Evolutionary conservation across 164 flowering plant genomes (phyloP).

Genomic region (Nymphaea colorata): DNA sequence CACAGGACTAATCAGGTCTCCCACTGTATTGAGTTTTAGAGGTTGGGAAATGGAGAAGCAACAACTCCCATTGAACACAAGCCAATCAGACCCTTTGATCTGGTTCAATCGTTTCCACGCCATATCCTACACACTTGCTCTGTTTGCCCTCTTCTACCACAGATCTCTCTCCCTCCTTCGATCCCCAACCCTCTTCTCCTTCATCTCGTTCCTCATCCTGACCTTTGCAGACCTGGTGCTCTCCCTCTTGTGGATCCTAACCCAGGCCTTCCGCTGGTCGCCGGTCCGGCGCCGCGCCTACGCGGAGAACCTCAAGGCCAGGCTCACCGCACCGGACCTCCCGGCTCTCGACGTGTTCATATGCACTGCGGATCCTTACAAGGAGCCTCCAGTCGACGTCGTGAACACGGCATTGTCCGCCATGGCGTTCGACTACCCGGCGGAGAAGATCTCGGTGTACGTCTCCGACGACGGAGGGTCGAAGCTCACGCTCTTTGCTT

Average conservation of each 20-base stretch:
- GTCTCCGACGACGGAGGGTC: constrained; percentile 29
- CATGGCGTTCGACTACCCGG: constrained; percentile 22
- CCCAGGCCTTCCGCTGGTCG: constrained; percentile 10
- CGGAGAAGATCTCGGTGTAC: constrained; percentile 17
- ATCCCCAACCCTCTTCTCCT: constrained; percentile 6
- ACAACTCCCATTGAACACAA: constrained; percentile 26
- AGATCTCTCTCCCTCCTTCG: constrained; percentile 4
- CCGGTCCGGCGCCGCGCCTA: constrained; percentile 11
- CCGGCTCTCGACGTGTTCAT: constrained; percentile 22
- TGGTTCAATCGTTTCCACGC: constrained; percentile 39
- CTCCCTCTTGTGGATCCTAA: constrained; percentile 17
- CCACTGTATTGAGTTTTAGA: background rate
- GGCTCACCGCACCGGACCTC: constrained; percentile 4
- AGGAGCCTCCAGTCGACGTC: constrained; percentile 17
- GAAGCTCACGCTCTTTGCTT: constrained; percentile 20
- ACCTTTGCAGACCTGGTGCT: constrained; percentile 11
- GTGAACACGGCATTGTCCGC: constrained; percentile 20
- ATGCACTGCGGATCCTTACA: constrained; percentile 27
- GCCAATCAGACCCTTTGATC: constrained; percentile 16
- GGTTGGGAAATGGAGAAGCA: background rate
- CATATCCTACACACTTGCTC: constrained; percentile 24
- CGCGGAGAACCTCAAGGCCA: constrained; percentile 11
- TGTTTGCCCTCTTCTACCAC: constrained; percentile 31
- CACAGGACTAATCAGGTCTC: too few species aligned
- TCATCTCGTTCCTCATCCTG: constrained; percentile 3